phyloP scores from a whole-genome alignment of 169 alveolate genomes.

The Eimeria tenella region DNA sequence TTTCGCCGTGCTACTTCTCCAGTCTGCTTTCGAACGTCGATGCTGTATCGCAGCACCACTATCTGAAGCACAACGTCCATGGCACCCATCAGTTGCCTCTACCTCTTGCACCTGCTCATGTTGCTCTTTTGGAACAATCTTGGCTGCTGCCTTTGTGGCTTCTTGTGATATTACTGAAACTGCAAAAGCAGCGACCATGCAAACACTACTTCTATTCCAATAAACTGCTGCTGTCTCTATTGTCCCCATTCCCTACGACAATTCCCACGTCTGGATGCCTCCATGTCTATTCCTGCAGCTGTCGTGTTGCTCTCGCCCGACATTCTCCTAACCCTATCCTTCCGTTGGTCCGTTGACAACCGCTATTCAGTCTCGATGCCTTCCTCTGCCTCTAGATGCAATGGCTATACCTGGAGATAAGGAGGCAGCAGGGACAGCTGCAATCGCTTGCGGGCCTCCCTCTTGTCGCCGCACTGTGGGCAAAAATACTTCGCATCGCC shows the following conservation, averaged over 20 bases:
- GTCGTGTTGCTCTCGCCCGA: no score
- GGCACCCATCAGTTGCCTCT: not conserved
- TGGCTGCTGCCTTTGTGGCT: not conserved
- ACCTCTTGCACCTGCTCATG: not conserved
- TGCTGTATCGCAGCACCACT: conserved; percentile 71
- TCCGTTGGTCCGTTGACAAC: not conserved
- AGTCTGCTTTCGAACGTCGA: conserved; percentile 66
- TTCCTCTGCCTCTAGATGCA: not conserved
- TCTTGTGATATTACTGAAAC: not conserved
- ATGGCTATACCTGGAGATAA: conserved; percentile 24
- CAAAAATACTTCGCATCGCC: conserved; percentile 68
- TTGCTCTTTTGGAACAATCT: not conserved
- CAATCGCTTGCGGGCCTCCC: conserved; percentile 53
- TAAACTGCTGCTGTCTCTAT: not conserved
- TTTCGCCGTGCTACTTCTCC: conserved; percentile 74
- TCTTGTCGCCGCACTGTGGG: conserved; percentile 60
- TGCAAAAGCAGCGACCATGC: not conserved
- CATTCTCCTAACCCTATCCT: no score
- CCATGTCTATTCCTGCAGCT: no score
- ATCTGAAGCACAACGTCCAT: conserved; percentile 4
- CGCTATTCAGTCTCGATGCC: not conserved
- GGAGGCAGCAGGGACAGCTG: conserved; percentile 73
- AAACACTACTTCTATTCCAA: not conserved
- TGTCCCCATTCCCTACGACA: not conserved
- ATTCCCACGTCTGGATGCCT: no score